phyloP scores from a whole-genome alignment of 1,284 basidiomycete genomes.

The Boletellus deceptivus region DNA sequence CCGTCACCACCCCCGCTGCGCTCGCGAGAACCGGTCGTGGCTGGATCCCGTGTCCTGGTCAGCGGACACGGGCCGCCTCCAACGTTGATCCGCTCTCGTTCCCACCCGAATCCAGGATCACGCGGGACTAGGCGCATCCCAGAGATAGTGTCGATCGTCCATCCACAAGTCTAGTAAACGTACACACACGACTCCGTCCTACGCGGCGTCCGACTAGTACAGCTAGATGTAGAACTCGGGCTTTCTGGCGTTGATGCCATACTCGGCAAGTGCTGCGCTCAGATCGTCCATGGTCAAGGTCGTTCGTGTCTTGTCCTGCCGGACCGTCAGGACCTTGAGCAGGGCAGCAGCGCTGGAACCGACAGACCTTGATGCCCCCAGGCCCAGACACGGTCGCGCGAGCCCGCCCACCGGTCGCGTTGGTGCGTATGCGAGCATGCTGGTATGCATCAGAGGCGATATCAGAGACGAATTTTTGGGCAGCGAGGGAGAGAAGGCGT shows the following conservation, averaged over 20 bases:
- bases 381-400: constrained; percentile 54
- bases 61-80: no score
- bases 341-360: neutral
- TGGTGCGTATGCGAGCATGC: constrained; percentile 92
- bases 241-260: constrained; percentile 92
- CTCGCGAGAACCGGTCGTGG: no score
- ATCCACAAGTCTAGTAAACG: neutral
- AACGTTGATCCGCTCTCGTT: no score
- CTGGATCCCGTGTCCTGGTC: no score
- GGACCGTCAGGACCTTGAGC: neutral
- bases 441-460: constrained; percentile 97
- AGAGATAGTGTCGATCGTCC: no score
- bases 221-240: constrained; percentile 82
- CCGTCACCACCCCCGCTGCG: no score
- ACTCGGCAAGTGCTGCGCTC: constrained; percentile 88
- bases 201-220: constrained; percentile 2
- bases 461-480: constrained; percentile 98
- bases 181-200: neutral
- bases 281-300: constrained; percentile 98
- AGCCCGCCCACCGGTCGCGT: constrained; percentile 67
- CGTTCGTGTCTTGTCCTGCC: constrained; percentile 89
- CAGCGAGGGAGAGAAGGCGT: constrained; percentile 90
- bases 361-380: constrained; percentile 59
- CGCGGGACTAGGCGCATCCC: no score
- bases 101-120: no score